phyloP scores from a whole-genome alignment of 768 basidiomycete species.

The Macrolepiota albuminosa region DNA sequence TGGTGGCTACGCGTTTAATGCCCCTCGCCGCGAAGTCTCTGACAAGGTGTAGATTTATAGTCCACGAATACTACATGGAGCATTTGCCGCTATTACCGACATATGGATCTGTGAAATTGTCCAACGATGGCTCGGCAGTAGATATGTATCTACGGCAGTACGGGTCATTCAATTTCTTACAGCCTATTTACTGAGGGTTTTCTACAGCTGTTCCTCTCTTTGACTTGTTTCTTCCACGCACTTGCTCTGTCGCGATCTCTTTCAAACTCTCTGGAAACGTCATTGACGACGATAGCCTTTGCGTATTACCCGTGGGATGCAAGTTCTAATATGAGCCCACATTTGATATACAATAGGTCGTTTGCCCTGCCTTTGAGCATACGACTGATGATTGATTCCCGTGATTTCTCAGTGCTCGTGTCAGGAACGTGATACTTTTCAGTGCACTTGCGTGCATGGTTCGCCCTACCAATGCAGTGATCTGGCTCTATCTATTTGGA shows the following conservation, averaged over 20 bases:
- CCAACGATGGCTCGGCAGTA: conserved; percentile 47
- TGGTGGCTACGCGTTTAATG: conserved; percentile 50
- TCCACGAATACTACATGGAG: conserved; percentile 75
- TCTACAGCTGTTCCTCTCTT: conserved; percentile 66
- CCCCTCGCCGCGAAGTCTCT: neutral
- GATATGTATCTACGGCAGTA: conserved; percentile 60
- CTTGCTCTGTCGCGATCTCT: conserved; percentile 82
- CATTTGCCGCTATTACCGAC: conserved; percentile 78
- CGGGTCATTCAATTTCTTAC: conserved; percentile 23
- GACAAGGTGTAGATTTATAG: conserved; percentile 47
- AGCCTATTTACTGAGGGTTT: neutral
- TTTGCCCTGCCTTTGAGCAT: conserved; percentile 4
- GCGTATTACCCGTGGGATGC: conserved; percentile 71
- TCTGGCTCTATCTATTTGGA: conserved; percentile 74
- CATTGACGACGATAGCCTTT: conserved; percentile 75
- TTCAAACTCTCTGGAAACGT: conserved; percentile 91
- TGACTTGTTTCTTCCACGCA: conserved; percentile 85
- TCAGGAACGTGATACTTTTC: conserved; percentile 40
- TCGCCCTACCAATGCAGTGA: conserved; percentile 83
- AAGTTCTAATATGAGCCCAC: conserved; percentile 29
- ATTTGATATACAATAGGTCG: conserved; percentile 37
- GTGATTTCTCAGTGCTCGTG: conserved; percentile 21
- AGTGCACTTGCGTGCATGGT: conserved; percentile 78
- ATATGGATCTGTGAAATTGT: conserved; percentile 66
- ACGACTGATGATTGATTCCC: neutral